Evolutionary conservation across 2,329 filamentous ascomycete genomes (phyloP).

Genomic region (Aspergillus brasiliensis): DNA sequence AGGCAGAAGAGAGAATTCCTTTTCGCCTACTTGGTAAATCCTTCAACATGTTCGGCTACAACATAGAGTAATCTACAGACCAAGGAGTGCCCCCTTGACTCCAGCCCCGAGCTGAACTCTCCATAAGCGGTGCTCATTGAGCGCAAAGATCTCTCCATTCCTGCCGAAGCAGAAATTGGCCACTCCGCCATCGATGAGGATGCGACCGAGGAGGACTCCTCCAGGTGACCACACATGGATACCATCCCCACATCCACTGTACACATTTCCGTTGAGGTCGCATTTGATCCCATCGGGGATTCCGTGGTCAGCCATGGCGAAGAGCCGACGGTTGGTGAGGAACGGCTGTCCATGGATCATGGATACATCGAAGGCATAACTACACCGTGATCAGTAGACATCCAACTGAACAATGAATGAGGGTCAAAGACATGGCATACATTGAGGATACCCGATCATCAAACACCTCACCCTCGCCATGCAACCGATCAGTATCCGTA

Average conservation of each 20-base stretch:
- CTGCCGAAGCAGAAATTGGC: slow-evolving; percentile 56
- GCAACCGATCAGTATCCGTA: slow-evolving; percentile 41
- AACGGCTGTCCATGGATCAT: slow-evolving; percentile 39
- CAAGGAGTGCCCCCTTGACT: slow-evolving; percentile 18
- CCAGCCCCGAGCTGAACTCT: slow-evolving; percentile 38
- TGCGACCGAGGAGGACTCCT: slow-evolving; percentile 58
- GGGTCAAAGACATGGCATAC: slow-evolving; percentile 25
- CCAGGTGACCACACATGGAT: slow-evolving; percentile 56
- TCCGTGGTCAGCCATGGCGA: slow-evolving; percentile 53
- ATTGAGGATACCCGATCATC: slow-evolving; percentile 26
- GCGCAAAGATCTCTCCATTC: slow-evolving; percentile 34
- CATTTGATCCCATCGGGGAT: slow-evolving; percentile 53
- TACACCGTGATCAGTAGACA: slow-evolving; percentile 2
- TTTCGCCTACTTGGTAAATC: too few relatives aligned
- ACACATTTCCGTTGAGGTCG: slow-evolving; percentile 59
- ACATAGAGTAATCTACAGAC: not conserved
- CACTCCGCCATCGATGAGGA: slow-evolving; percentile 52
- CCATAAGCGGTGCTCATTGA: slow-evolving; percentile 51
- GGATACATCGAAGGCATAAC: slow-evolving; percentile 54
- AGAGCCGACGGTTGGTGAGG: slow-evolving; percentile 54
- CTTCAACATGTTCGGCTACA: too few relatives aligned
- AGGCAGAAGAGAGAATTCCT: too few relatives aligned
- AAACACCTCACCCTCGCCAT: slow-evolving; percentile 23
- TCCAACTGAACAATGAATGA: not conserved
- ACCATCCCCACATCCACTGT: slow-evolving; percentile 58